These are phyloP conservation scores for Amyloporia xantha DNA, from an alignment of 768 basidiomycete species.

Conservation along the genomic window DNA sequence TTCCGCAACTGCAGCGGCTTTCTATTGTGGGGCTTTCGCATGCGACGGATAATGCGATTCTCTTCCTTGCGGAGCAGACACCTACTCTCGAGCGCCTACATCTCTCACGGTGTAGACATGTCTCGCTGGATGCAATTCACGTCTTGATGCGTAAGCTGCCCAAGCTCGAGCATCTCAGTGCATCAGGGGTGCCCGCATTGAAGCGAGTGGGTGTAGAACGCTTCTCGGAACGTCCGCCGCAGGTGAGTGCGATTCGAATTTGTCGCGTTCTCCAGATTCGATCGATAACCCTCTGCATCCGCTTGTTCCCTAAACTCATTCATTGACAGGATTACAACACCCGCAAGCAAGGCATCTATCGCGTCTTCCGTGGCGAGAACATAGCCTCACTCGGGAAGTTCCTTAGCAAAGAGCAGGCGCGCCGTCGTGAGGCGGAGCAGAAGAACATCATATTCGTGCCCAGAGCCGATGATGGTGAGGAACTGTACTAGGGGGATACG, in stretches of 20 bases:
- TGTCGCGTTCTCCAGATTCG: background rate
- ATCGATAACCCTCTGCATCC: background rate
- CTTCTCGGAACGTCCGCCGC: constrained; percentile 71
- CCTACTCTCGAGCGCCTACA: constrained; percentile 71
- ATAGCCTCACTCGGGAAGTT: constrained; percentile 56
- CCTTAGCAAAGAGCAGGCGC: constrained; percentile 61
- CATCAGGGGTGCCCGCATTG: constrained; percentile 75
- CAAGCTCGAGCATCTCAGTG: constrained; percentile 65
- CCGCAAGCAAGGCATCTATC: constrained; percentile 64
- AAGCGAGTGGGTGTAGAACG: constrained; percentile 60
- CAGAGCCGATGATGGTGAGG: constrained; percentile 58
- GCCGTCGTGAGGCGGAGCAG: constrained; percentile 52
- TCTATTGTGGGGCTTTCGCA: constrained; percentile 76
- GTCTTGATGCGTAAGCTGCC: constrained; percentile 54
- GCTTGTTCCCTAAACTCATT: too few species aligned
- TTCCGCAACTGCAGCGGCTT: constrained; percentile 66
- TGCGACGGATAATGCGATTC: constrained; percentile 79
- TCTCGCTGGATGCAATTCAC: constrained; percentile 73
- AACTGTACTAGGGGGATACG: constrained; percentile 47
- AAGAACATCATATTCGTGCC: constrained; percentile 52
- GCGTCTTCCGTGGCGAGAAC: constrained; percentile 72
- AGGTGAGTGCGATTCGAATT: constrained; percentile 32
- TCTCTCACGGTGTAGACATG: constrained; percentile 77
- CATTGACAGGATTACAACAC: constrained; percentile 49
- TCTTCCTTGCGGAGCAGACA: constrained; percentile 70